Evolutionary conservation across 257 asterid genomes (phyloP), one percentile per base, ranked within the genome.

Genomic region (Thymus quinquecostatus): DNA sequence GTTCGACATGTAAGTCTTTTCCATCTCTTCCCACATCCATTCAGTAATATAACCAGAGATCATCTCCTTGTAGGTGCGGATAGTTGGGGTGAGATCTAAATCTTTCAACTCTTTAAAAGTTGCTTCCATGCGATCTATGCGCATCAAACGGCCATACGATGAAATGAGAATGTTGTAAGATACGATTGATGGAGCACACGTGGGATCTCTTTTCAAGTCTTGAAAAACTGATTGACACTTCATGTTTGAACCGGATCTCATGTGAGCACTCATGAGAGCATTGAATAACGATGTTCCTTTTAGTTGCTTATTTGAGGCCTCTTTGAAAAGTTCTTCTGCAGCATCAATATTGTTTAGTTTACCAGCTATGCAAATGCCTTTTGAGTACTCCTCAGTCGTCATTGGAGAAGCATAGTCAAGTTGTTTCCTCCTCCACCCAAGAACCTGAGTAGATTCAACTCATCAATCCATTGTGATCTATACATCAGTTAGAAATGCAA

Each of bases 11-110:
- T 82, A 91, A 11, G 91, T 80, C 75, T 82, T 83, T 74, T 91
- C 99, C 96, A 94, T 79, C 61, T 79, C 75, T 57, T 84, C 86
- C 95, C 99, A 95, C 88, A 71, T 92, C 96, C 97, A 92, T 8
- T 96, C 96, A 21, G 94, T 87, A 40, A 95, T 69, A 81, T 95
- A 89, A 54, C 99, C 97, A 58, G 86, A 79, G 50, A 95, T 87
- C 77, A 95, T 38, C 68, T 64, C 69, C 68, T 75, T 86, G 82
- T 86, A 92, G 4, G 98, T 92, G 28, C n/a, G 10, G 55, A 79
- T 8, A 68, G 82, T 84, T 3, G 91, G 94, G 68, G 73, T 77
- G 65, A 89, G 76, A 61, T 82, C 82, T 74, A 72, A 70, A 48
- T 80, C 87, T 53, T 57, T 78, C n/a, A 89, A 68, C 83, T 89